phyloP scores from a whole-genome alignment of 2,329 filamentous ascomycete genomes.

The Xylaria sp. region DNA sequence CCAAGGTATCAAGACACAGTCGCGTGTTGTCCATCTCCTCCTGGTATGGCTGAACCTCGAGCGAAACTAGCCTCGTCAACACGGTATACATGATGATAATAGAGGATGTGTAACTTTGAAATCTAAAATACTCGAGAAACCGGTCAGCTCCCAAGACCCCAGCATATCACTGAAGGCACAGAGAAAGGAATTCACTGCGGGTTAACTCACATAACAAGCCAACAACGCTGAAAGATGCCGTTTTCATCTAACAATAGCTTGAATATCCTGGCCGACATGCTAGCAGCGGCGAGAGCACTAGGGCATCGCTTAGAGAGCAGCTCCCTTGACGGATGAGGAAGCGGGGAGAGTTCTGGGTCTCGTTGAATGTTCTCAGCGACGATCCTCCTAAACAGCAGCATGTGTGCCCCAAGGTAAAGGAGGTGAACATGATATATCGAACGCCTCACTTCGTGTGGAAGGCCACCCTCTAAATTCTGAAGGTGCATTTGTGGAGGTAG shows the following conservation, averaged over 20 bases:
- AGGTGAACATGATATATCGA: conserved; percentile 5
- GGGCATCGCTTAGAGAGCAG: background rate
- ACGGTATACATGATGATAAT: conserved; percentile 4
- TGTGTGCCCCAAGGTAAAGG: conserved; percentile 5
- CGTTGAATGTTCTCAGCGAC: background rate
- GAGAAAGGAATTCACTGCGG: background rate
- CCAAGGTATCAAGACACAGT: background rate
- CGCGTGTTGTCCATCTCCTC: background rate
- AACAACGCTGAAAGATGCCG: background rate
- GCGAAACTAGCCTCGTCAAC: background rate
- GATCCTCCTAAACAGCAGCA: conserved; percentile 2
- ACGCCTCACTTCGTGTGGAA: conserved; percentile 1
- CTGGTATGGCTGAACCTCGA: no score
- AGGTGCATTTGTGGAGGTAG: conserved; percentile 5
- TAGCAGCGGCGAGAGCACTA: background rate
- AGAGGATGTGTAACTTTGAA: conserved; percentile 1
- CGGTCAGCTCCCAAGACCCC: background rate
- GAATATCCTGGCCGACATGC: background rate
- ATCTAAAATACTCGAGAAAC: background rate
- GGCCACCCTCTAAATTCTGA: background rate
- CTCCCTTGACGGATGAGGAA: background rate
- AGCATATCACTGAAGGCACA: background rate
- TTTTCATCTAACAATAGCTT: conserved; percentile 5
- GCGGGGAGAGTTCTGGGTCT: background rate
- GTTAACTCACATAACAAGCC: background rate